Percentiles rank a stretch among this genome's conserved stretches.
phyloP scores from a whole-genome alignment of 2,329 filamentous ascomycete species.

The Paramyrothecium roridum region DNA sequence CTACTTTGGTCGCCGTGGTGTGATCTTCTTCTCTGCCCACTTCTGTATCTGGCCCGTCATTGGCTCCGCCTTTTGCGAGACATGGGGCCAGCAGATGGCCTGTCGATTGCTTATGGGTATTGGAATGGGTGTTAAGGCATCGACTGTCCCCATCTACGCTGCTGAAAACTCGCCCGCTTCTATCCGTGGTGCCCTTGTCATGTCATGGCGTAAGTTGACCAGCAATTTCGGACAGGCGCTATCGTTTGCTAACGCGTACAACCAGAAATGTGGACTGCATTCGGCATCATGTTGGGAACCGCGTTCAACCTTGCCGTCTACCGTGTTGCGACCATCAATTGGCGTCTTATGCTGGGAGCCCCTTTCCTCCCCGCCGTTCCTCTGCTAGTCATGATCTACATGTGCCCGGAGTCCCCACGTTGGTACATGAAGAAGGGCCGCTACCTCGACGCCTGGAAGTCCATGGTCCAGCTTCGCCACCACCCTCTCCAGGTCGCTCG shows the following conservation, averaged over 20 bases:
- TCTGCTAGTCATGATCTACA: slow-evolving; percentile 50
- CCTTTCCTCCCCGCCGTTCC: slow-evolving; percentile 58
- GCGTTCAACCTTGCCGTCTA: slow-evolving; percentile 31
- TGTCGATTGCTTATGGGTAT: slow-evolving; percentile 67
- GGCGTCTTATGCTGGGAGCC: slow-evolving; percentile 51
- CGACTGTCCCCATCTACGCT: slow-evolving; percentile 68
- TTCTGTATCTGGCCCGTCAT: slow-evolving; percentile 65
- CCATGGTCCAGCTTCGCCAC: slow-evolving; percentile 48
- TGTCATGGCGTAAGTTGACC: slow-evolving; percentile 61
- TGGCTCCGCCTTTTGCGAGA: slow-evolving; percentile 61
- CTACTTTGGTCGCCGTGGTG: slow-evolving; percentile 39
- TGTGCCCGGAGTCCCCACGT: slow-evolving; percentile 62
- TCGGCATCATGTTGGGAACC: slow-evolving; percentile 45
- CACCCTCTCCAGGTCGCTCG: slow-evolving; percentile 54
- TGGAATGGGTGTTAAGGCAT: slow-evolving; percentile 65
- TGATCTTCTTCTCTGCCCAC: slow-evolving; percentile 71
- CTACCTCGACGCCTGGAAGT: slow-evolving; percentile 57
- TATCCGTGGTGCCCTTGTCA: slow-evolving; percentile 72
- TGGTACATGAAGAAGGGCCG: slow-evolving; percentile 64
- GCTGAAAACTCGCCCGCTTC: slow-evolving; percentile 68
- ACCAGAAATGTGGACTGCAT: slow-evolving; percentile 61
- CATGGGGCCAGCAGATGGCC: slow-evolving; percentile 65
- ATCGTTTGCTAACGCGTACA: not conserved
- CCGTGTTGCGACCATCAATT: slow-evolving; percentile 22
- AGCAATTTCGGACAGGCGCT: not conserved